Conservation (phyloP, 768 basidiomycete genomes). For the Porpolomopsis calyptriformis region DNA sequence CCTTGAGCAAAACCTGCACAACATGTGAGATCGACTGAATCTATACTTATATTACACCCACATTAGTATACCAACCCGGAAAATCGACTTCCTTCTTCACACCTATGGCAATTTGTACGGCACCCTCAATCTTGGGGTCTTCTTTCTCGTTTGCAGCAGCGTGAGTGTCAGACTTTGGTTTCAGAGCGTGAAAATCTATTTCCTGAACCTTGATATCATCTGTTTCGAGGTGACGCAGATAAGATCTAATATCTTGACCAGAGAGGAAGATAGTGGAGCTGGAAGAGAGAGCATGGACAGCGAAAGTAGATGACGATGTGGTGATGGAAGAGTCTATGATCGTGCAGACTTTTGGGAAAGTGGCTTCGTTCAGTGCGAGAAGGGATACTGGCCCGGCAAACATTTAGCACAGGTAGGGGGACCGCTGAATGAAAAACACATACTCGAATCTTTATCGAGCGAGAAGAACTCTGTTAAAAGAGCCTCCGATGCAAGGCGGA, state of each 20-base stretch:
- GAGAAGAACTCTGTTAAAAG: conserved; percentile 76
- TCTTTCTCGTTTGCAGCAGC: conserved; percentile 47
- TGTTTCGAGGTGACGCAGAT: conserved; percentile 63
- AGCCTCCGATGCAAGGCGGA: conserved; percentile 78
- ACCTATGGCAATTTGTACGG: conserved; percentile 86
- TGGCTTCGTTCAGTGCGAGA: conserved; percentile 54
- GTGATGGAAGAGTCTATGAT: conserved; percentile 74
- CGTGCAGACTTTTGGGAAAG: conserved; percentile 61
- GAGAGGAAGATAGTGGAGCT: conserved; percentile 66
- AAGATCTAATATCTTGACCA: conserved; percentile 63
- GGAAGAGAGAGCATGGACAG: conserved; percentile 66
- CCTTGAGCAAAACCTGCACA: conserved; percentile 83
- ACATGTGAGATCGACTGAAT: not conserved
- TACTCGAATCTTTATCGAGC: conserved; percentile 79
- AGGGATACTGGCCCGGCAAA: too few relatives aligned
- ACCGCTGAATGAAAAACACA: conserved; percentile 6
- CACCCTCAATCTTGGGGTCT: conserved; percentile 75
- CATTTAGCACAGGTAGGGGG: too few relatives aligned
- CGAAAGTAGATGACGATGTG: conserved; percentile 55
- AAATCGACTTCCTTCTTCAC: conserved; percentile 96
- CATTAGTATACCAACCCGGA: conserved; percentile 87
- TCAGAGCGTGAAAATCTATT: conserved; percentile 61
- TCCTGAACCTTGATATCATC: conserved; percentile 54
- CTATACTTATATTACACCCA: conserved; percentile 25
- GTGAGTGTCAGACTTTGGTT: conserved; percentile 30